Conservation (phyloP, 192 early-diverging fungal genomes). For the Jimgerdemannia flammicorona region DNA sequence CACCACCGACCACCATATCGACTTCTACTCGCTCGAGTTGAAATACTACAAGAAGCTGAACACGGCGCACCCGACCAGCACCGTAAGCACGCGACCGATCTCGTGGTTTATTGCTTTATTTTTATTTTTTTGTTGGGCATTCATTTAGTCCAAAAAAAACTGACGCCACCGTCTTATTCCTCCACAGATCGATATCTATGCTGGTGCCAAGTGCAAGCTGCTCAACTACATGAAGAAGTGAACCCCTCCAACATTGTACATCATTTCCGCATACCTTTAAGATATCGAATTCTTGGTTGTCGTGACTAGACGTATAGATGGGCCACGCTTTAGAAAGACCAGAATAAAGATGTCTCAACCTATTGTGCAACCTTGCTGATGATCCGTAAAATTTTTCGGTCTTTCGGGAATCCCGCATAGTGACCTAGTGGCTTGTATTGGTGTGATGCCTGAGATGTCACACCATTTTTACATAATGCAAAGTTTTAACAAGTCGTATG, state of each 20-base stretch:
- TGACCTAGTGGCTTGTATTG: no score
- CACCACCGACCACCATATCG: slow-evolving; percentile 25
- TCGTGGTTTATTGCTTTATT: neutral
- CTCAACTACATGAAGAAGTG: slow-evolving; percentile 19
- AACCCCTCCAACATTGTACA: neutral
- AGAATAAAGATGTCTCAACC: no score
- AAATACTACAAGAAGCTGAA: slow-evolving; percentile 22
- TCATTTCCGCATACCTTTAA: no score
- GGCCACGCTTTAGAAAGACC: no score
- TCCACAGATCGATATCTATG: slow-evolving; percentile 26
- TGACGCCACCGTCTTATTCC: neutral
- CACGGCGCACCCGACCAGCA: slow-evolving; percentile 9
- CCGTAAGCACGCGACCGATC: neutral
- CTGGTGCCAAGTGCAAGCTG: slow-evolving; percentile 26
- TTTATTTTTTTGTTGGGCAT: neutral
- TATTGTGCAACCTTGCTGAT: no score
- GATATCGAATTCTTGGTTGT: no score
- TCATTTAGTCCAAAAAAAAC: neutral
- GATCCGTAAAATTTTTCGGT: no score
- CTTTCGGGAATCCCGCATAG: no score
- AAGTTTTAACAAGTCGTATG: no score
- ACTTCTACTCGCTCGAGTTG: slow-evolving; percentile 23
- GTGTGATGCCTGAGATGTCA: no score
- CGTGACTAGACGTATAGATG: no score
- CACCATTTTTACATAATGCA: no score